Evolutionary conservation across 1,284 basidiomycete species (phyloP), one percentile per base, ranked within the genome.

Genomic region (Microbotryum lychnidis-dioicae): DNA sequence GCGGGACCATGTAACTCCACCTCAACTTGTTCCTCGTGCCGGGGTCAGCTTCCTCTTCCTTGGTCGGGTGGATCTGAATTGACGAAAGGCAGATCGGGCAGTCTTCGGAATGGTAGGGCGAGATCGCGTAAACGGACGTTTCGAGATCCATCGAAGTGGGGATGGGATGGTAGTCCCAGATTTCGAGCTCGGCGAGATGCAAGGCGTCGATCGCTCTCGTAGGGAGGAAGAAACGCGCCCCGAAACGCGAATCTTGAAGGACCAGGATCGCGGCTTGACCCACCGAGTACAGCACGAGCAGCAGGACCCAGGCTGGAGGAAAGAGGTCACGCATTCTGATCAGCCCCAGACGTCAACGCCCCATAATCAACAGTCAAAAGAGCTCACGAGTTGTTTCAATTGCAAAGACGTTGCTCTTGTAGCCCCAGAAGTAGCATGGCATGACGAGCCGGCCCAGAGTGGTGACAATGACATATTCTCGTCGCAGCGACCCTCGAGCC

Each of bases 151-250:
- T 56, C 29, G 56, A 27, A 23, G 23, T 45, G 12, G 54, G 45
- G 12, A 66, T 49, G 1, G 74, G 73, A 61, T 75, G 73, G 66
- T 74, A 76, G 47, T 74, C 65, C 73, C 74, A 76, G 6, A 53
- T 56, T 25, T 61, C 54, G 49, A 60, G 50, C 23, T 58, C 57
- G 14, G 63, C 61, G 29, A 68, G 63, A 12, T 62, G 51, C 56
- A 67, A 57, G 5, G 21, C 27, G 33, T n/a, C 21, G 37, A 58
- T 42, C 25, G 55, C 25, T 2, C 44, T 27, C 1, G 45, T 56
- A 0, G 73, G 68, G 16, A 74, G 47, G 65, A 74, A 74, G 68
- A 74, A 74, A 27, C 69, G 65, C 10, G 73, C 57, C 16, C 71
- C 71, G 25, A 71, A 45, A 5, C 37, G 52, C 6, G 66, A 54